Conservation (phyloP, 345 rosid genomes). For the Excoecaria cochinchinensis region DNA sequence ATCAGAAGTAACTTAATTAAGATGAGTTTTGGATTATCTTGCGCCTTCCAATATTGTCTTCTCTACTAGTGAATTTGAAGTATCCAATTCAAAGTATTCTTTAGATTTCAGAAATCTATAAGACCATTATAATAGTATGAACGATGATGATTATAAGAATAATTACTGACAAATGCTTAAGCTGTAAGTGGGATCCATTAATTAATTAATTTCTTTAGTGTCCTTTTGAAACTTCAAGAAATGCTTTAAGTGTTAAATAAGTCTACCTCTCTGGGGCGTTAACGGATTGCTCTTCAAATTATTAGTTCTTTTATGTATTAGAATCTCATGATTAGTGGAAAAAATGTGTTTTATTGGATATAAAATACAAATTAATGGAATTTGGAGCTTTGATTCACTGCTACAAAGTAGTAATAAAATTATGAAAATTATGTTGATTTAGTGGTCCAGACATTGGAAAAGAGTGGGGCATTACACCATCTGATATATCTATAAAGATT, state of each 20-base stretch:
- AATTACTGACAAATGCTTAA: background rate
- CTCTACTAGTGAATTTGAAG: background rate
- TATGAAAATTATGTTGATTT: background rate
- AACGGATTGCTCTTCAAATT: background rate
- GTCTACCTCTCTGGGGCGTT: background rate
- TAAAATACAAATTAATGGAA: too few relatives aligned
- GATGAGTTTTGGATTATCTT: constrained; percentile 2
- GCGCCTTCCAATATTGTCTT: constrained; percentile 1
- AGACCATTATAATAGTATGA: too few relatives aligned
- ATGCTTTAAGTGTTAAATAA: constrained; percentile 6
- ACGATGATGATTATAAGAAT: background rate
- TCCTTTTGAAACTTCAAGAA: constrained; percentile 14
- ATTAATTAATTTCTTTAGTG: background rate
- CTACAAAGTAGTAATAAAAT: background rate
- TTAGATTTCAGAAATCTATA: background rate
- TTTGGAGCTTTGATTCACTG: too few relatives aligned
- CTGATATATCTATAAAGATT: background rate
- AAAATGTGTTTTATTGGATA: too few relatives aligned
- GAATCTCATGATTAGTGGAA: too few relatives aligned
- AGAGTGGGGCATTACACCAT: background rate
- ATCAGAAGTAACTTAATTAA: too few relatives aligned
- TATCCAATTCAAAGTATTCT: background rate
- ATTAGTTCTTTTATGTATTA: background rate
- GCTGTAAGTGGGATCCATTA: too few relatives aligned
- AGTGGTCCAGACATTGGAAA: background rate